phyloP scores from a whole-genome alignment of 495 filamentous ascomycete species.

The Aspergillus ostianus region DNA sequence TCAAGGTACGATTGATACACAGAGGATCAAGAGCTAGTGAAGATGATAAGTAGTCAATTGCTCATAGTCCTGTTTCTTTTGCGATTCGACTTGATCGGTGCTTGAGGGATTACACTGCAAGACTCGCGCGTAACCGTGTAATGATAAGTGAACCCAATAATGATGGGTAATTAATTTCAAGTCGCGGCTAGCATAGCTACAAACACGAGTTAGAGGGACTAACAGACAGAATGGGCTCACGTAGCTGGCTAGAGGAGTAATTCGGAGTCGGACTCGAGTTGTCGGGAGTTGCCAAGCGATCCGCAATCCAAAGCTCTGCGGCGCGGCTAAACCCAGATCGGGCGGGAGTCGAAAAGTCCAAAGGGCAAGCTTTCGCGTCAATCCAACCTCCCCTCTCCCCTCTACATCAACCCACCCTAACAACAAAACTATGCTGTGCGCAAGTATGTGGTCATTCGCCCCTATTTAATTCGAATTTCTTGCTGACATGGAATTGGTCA shows the following conservation, averaged over 20 bases:
- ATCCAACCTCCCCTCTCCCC: conserved; percentile 22
- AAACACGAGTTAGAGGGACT: not conserved
- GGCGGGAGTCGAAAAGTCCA: conserved; percentile 44
- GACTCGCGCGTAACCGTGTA: no score
- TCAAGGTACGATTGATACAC: not conserved
- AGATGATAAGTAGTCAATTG: not conserved
- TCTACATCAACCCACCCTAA: conserved; percentile 27
- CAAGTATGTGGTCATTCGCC: conserved; percentile 54
- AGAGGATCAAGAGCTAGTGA: not conserved
- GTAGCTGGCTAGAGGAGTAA: not conserved
- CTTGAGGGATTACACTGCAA: no score
- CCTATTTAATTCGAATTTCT: not conserved
- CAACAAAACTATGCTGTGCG: conserved; percentile 62
- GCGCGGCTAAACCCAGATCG: conserved; percentile 36
- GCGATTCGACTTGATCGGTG: no score
- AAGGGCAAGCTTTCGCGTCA: conserved; percentile 34
- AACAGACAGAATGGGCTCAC: no score
- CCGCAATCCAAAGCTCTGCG: conserved; percentile 24
- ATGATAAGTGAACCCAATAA: not conserved
- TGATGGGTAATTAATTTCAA: not conserved
- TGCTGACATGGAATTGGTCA: conserved; percentile 24
- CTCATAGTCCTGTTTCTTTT: not conserved
- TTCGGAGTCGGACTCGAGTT: not conserved
- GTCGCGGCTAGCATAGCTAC: not conserved
- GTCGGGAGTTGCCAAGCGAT: conserved; percentile 16